Percentiles rank a stretch among this genome's conserved stretches.
These are phyloP conservation scores for Eragrostis curvula DNA, from an alignment of 176 grass and related monocot species.

Conservation along the genomic window DNA sequence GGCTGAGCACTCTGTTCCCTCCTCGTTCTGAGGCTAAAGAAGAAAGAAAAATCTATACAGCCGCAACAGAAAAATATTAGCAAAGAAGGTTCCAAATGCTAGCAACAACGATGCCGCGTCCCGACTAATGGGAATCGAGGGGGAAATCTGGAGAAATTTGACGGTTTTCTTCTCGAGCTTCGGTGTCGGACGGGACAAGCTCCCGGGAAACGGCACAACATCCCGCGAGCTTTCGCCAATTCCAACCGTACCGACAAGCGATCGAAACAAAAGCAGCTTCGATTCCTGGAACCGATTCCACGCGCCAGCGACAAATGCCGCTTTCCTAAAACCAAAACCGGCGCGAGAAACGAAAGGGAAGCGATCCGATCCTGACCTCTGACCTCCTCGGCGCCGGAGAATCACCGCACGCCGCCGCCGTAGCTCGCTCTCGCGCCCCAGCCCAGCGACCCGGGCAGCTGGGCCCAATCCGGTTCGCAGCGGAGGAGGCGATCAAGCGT, in stretches of 20 bases:
- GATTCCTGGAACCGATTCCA: conserved; percentile 13
- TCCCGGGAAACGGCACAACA: neutral
- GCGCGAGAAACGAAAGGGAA: neutral
- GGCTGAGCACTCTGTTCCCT: neutral
- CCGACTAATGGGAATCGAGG: neutral
- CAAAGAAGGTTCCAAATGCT: conserved; percentile 22
- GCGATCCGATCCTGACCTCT: conserved; percentile 37
- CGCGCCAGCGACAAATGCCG: conserved; percentile 24
- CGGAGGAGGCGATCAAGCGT: neutral
- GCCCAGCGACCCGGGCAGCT: neutral
- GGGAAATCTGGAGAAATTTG: neutral
- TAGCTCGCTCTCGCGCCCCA: neutral
- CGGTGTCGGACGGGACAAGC: conserved; percentile 4
- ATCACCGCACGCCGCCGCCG: neutral
- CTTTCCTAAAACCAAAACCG: conserved; percentile 2
- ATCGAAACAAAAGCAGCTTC: conserved; percentile 43
- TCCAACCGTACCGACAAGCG: conserved; percentile 42
- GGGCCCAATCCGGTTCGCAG: neutral
- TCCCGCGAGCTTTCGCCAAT: conserved; percentile 29
- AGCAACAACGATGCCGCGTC: conserved; percentile 28
- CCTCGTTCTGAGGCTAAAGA: neutral
- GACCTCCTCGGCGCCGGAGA: conserved; percentile 32
- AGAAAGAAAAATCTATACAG: neutral
- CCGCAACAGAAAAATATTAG: neutral
- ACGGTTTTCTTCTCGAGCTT: conserved; percentile 9